phyloP scores from a whole-genome alignment of 2,329 filamentous ascomycete species.

The Sclerotiophoma versabilis region DNA sequence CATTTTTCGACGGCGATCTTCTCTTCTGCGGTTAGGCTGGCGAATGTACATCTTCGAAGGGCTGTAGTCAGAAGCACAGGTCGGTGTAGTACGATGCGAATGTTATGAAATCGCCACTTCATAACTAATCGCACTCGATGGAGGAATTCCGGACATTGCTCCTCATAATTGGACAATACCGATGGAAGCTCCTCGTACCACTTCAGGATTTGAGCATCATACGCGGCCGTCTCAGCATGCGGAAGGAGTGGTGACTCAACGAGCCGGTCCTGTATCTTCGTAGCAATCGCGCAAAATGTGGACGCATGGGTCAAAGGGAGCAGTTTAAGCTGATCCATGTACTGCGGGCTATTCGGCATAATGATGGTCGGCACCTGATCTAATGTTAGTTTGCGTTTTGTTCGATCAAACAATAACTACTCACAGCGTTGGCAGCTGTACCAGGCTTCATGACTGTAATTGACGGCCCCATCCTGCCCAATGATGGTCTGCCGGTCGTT shows the following conservation, averaged over 20 bases:
- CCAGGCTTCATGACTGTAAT: slow-evolving; percentile 50
- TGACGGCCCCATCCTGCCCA: slow-evolving; percentile 49
- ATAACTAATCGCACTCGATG: slow-evolving; percentile 75
- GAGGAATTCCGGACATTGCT: slow-evolving; percentile 74
- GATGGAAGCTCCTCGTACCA: slow-evolving; percentile 75
- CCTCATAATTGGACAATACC: slow-evolving; percentile 53
- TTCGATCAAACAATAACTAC: slow-evolving; percentile 1
- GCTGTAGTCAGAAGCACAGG: slow-evolving; percentile 72
- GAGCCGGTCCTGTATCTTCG: slow-evolving; percentile 77
- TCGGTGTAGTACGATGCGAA: slow-evolving; percentile 77
- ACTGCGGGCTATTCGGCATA: slow-evolving; percentile 45
- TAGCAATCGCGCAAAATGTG: slow-evolving; percentile 80
- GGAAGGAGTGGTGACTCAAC: slow-evolving; percentile 72
- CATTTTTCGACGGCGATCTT: slow-evolving; percentile 72
- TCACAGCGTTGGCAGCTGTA: slow-evolving; percentile 41
- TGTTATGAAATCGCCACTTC: slow-evolving; percentile 83
- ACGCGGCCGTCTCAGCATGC: slow-evolving; percentile 69
- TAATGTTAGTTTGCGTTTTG: slow-evolving; percentile 7
- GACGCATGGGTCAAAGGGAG: slow-evolving; percentile 78
- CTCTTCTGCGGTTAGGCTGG: slow-evolving; percentile 66
- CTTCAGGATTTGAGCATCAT: slow-evolving; percentile 72
- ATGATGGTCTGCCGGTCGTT: slow-evolving; percentile 52
- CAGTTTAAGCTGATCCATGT: slow-evolving; percentile 66
- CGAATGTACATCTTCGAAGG: slow-evolving; percentile 62
- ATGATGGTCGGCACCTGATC: slow-evolving; percentile 29